Evolutionary conservation across 805 yeast genomes (phyloP).

Genomic region (Myxozyma kluyveri): DNA sequence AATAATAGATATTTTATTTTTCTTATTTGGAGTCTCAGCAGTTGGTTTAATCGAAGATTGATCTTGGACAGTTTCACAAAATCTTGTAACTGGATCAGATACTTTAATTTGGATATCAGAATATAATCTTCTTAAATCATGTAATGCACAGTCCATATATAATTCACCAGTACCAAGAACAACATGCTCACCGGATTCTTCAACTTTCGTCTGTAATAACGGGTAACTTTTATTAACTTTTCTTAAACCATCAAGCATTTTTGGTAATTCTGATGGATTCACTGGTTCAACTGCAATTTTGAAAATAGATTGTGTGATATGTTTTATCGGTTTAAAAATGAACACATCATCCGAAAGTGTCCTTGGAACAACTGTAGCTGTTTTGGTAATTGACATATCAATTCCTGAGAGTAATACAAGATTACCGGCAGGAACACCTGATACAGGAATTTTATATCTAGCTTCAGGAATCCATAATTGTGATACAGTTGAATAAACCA

Average conservation of each 20-base stretch:
- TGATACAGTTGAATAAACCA: constrained; percentile 39
- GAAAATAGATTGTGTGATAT: constrained; percentile 57
- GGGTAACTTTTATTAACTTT: constrained; percentile 61
- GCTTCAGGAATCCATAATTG: constrained; percentile 58
- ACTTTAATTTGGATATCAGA: constrained; percentile 70
- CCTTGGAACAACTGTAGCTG: constrained; percentile 53
- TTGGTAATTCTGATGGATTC: constrained; percentile 74
- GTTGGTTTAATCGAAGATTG: constrained; percentile 67
- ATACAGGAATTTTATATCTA: constrained; percentile 59
- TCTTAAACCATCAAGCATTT: constrained; percentile 66
- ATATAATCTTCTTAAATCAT: constrained; percentile 66
- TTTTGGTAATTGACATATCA: constrained; percentile 53
- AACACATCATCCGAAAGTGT: constrained; percentile 34
- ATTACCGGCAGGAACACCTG: constrained; percentile 60
- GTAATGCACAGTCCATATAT: constrained; percentile 76
- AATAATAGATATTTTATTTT: constrained; percentile 60
- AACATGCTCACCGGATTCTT: constrained; percentile 85
- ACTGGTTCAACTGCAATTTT: constrained; percentile 82
- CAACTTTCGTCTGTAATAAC: constrained; percentile 66
- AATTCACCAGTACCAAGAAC: constrained; percentile 83
- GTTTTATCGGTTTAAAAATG: constrained; percentile 46
- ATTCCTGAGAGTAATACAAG: constrained; percentile 67
- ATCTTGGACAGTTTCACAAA: constrained; percentile 71
- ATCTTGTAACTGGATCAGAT: constrained; percentile 77
- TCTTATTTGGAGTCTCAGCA: constrained; percentile 54